Evolutionary conservation across 192 early-diverging fungal genomes (phyloP).

Genomic region (Podila verticillata): DNA sequence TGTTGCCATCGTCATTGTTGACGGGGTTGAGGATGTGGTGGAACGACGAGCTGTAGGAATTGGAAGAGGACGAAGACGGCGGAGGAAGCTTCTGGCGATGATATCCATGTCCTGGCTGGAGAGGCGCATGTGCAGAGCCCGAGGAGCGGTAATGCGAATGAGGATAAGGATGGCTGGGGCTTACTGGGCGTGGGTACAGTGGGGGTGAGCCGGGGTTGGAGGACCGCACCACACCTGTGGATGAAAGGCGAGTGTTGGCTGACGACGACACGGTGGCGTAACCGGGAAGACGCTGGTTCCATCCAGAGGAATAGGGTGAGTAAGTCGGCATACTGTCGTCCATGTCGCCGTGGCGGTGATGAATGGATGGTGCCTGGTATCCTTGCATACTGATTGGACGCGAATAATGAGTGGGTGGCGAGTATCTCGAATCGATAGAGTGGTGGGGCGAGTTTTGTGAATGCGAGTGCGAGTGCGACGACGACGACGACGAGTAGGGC

Average conservation of each 20-base stretch:
- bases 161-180: conserved; percentile 13
- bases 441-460: background rate
- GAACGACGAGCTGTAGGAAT: conserved; percentile 1
- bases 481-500: conserved; percentile 1
- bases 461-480: conserved; percentile 8
- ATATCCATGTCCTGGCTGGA: conserved; percentile 6
- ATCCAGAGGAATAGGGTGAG: conserved; percentile 32
- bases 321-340: conserved; percentile 18
- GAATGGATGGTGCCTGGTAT: conserved; percentile 21
- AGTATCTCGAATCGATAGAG: background rate
- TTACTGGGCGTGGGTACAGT: conserved; percentile 13
- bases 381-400: conserved; percentile 40
- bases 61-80: background rate
- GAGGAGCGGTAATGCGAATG: conserved; percentile 21
- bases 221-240: conserved; percentile 29
- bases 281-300: conserved; percentile 43
- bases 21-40: conserved; percentile 20
- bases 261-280: conserved; percentile 39
- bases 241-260: conserved; percentile 30
- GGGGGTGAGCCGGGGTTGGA: conserved; percentile 17
- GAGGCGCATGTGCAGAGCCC: conserved; percentile 1
- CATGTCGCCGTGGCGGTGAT: conserved; percentile 11
- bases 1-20: background rate
- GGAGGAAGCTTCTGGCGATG: conserved; percentile 5
- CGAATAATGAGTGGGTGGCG: conserved; percentile 7